Base-by-base conservation (phyloP, 2,329 filamentous ascomycete species). In the Exophiala oligosperma region DNA sequence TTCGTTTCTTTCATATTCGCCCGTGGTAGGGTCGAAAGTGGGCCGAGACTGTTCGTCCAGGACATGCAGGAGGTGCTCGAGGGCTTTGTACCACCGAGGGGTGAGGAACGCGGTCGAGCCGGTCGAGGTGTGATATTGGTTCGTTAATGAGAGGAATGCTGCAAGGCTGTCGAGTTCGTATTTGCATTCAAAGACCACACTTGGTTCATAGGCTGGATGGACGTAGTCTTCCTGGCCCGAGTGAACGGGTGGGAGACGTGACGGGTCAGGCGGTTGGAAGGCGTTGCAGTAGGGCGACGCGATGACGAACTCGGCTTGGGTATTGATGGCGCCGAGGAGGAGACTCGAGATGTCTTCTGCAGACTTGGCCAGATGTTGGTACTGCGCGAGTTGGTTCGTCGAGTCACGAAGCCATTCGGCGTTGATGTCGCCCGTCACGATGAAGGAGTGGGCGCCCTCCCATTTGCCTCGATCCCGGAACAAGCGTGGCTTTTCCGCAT, bases 81-180 rank as follows among this genome's bases (percentile, higher is more conserved):
- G 71, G 0, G 94, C 94, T 43, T 80, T 76, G 52, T 88, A 86
- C 91, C 92, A 99, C 49, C 93, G 83, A 4, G 81, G 73, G 2
- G 84, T 92, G 38, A 97, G 71, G 70, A 96, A 97, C 1, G 88
- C 87, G 0, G 82, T 88, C 0, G 90, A 93, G 1, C 82, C 82
- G 0, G 91, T 95, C 69, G 90, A 83, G 40, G 89, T 84, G 75
- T 94, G 82, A 74, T 96, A 97, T 66, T 96, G 87, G 68, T 96
- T 97, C 17, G 82, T 84, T 1, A 99, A 77, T 0, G 89, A 86
- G 4, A 99, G 81, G 72, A 99, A 99, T 70, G 95, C 88, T 0
- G 92, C 94, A 0, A 99, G 81, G 7, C 92, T 97, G 75, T 99
- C 94, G 23, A 99, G 85, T 77, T 99, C 94, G 74, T 97, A 99